These are phyloP conservation scores for Myriosclerotinia duriaeana DNA, from an alignment of 2,329 filamentous ascomycete species.

Conservation along the genomic window DNA sequence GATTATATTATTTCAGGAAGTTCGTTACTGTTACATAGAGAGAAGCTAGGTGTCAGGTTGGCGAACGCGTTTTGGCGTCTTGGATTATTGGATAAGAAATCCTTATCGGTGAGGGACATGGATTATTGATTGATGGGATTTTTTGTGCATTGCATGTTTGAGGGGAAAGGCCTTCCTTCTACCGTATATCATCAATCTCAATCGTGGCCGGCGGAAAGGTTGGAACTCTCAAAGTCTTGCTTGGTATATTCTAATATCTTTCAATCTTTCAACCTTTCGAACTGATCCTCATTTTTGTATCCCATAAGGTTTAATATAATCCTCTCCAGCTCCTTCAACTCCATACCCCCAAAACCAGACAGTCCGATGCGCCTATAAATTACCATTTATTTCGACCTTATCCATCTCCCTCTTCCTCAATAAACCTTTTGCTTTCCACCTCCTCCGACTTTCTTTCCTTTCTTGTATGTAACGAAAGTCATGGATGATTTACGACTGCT, in stretches of 20 bases:
- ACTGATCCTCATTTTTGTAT: not conserved
- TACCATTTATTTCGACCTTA: not conserved
- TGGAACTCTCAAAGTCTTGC: not conserved
- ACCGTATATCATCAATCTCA: not conserved
- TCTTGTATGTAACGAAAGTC: slow-evolving; percentile 59
- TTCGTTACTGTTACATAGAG: slow-evolving; percentile 12
- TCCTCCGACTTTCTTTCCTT: slow-evolving; percentile 47
- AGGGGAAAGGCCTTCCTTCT: slow-evolving; percentile 10
- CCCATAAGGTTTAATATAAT: not conserved
- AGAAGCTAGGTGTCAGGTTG: slow-evolving; percentile 22
- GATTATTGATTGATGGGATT: not conserved
- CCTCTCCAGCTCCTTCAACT: slow-evolving; percentile 20
- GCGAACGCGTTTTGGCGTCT: slow-evolving; percentile 18
- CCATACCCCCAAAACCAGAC: slow-evolving; percentile 20
- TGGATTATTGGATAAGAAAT: slow-evolving; percentile 25
- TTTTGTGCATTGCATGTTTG: slow-evolving; percentile 13
- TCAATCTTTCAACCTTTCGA: not conserved
- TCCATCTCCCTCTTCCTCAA: not conserved
- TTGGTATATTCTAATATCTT: not conserved
- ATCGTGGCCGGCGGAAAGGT: not conserved
- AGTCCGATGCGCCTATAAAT: slow-evolving; percentile 16
- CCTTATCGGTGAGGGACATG: slow-evolving; percentile 24
- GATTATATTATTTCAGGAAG: not conserved
- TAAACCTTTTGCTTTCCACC: slow-evolving; percentile 30
- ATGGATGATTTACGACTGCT: slow-evolving; percentile 53